A percentile compares a stretch with the other conserved stretches of the same genome.
These are phyloP conservation scores for Penicillium sp. DNA, from an alignment of 2,329 filamentous ascomycete genomes.

Conservation along the genomic window DNA sequence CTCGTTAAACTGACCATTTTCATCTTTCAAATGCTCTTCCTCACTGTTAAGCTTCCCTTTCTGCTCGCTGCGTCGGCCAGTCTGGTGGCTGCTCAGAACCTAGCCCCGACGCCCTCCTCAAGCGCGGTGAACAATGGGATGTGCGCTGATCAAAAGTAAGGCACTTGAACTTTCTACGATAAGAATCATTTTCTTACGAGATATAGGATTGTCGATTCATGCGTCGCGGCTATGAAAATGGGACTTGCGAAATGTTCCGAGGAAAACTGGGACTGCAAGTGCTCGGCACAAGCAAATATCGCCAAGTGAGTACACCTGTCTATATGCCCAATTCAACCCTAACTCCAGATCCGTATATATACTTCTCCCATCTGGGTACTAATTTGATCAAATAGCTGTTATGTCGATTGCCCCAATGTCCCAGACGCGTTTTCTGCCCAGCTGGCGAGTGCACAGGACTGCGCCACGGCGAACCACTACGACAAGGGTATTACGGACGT, in stretches of 20 bases:
- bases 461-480: conserved; percentile 23
- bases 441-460: conserved; percentile 13
- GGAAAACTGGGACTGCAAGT: conserved; percentile 24
- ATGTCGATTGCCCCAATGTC: conserved; percentile 19
- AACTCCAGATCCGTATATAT: background rate
- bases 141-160: conserved; percentile 15
- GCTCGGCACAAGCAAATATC: conserved; percentile 19
- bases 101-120: conserved; percentile 2
- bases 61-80: conserved; percentile 5
- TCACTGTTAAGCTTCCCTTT: conserved; percentile 1
- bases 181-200: background rate
- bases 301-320: conserved; percentile 15
- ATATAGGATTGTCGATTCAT: conserved; percentile 18
- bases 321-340: background rate
- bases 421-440: conserved; percentile 13
- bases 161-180: too few relatives aligned
- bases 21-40: conserved; percentile 1
- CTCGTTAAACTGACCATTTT: too few relatives aligned
- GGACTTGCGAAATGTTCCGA: conserved; percentile 11
- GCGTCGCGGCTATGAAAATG: conserved; percentile 14
- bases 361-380: background rate
- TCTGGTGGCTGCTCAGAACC: conserved; percentile 9
- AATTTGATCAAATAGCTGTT: conserved; percentile 13
- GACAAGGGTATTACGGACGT: conserved; percentile 16
- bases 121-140: background rate